phyloP scores from a whole-genome alignment of 164 flowering plant species.

The Nelumbo lutea region DNA sequence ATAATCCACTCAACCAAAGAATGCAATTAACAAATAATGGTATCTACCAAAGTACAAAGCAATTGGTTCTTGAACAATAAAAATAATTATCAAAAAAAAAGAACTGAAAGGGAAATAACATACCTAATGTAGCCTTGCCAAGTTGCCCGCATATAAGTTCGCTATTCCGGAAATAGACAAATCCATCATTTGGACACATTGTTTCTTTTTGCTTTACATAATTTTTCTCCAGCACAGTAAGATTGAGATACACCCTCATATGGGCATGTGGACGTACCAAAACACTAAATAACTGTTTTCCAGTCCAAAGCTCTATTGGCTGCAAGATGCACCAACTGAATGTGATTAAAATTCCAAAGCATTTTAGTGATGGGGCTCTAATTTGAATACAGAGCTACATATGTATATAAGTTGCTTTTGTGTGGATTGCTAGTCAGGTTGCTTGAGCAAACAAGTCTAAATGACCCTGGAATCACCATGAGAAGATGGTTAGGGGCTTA shows the following conservation, averaged over 20 bases:
- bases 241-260: conserved; percentile 75
- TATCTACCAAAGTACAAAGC: background rate
- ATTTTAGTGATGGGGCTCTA: too few species aligned
- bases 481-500: too few species aligned
- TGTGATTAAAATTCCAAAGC: background rate
- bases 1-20: background rate
- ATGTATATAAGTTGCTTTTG: too few species aligned
- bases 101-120: conserved; percentile 11
- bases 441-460: too few species aligned
- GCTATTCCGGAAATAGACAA: conserved; percentile 87
- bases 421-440: too few species aligned
- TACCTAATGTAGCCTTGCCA: conserved; percentile 95
- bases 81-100: background rate
- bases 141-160: conserved; percentile 90
- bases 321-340: conserved; percentile 29
- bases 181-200: conserved; percentile 94
- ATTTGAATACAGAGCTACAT: too few species aligned
- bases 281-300: conserved; percentile 84
- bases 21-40: background rate
- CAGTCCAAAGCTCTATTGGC: conserved; percentile 98
- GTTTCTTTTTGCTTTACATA: conserved; percentile 50
- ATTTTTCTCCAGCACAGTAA: conserved; percentile 62
- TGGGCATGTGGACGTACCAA: conserved; percentile 74
- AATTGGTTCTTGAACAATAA: background rate
- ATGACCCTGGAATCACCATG: too few species aligned